Evolutionary conservation across 257 asterid genomes (phyloP).

Genomic region (Nicotiana tomentosiformis): DNA sequence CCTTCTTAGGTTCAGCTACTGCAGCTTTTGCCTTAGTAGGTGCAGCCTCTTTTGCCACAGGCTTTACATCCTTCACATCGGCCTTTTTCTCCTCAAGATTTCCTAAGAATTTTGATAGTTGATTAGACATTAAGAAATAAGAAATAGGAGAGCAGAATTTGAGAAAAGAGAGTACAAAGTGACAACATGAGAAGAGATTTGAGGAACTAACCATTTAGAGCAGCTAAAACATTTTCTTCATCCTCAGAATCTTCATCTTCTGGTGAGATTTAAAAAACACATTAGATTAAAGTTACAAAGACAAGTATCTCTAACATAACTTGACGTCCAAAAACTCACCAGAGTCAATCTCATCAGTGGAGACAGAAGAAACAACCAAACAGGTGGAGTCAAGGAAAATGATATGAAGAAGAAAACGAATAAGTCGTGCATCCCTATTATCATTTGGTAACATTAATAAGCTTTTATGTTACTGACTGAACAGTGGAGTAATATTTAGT

Average conservation of each 20-base stretch:
- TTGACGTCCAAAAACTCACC: background rate
- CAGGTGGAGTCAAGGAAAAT: too few relatives aligned
- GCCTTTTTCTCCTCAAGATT: background rate
- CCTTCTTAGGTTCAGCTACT: constrained; percentile 8
- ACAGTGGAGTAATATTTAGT: too few relatives aligned
- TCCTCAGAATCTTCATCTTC: background rate
- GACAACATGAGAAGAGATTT: background rate
- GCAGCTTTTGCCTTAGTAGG: background rate
- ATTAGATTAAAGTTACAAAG: background rate
- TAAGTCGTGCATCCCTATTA: too few relatives aligned
- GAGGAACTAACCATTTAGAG: background rate
- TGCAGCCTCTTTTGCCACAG: constrained; percentile 14
- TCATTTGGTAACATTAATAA: too few relatives aligned
- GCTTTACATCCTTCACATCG: constrained; percentile 15
- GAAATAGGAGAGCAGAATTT: background rate
- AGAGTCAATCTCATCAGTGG: background rate
- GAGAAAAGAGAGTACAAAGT: background rate
- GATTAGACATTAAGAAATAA: background rate
- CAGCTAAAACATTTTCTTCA: constrained; percentile 16
- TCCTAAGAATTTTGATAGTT: constrained; percentile 8
- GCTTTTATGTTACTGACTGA: too few relatives aligned
- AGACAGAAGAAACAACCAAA: too few relatives aligned
- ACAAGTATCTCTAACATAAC: background rate
- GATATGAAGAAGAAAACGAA: too few relatives aligned
- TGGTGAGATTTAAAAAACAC: background rate